Evolutionary conservation across 225 moss, liverwort and hornwort genomes (phyloP), one percentile per base, ranked within the genome.

Genomic region (Anthoceros angustus): DNA sequence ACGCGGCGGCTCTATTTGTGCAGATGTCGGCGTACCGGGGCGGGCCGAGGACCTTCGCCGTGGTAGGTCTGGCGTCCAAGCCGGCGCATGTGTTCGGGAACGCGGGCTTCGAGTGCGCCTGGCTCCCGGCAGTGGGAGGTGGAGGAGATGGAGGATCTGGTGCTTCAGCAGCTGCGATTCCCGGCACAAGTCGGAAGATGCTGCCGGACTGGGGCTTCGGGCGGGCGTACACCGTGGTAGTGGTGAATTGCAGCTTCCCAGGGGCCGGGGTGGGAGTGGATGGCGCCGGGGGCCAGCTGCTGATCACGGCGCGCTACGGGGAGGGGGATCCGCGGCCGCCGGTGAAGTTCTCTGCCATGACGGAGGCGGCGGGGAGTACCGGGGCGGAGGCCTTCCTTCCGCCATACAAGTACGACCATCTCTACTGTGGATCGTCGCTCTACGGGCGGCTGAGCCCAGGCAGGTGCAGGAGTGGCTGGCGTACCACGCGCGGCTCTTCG

Each of bases 391-490:
- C 46, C 26, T 74, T 71, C 24, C 42, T 62, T 2, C 64, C 64
- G 5, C 68, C 74, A 7, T 71, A 68, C 14, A 40, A 14, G 5
- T 69, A 66, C 66, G 72, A 74, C 18, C 66, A 74, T 55, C 43
- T 78, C n/a, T 74, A 78, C 66, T 78, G 80, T 45, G 76, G 80
- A 7, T 68, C 71, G 5, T 71, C 76, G 11, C 62, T 76, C 6
- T 70, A 60, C 61, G 80, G 76, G 6, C 9, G 18, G 0, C 15
- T 80, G 9, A 76, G 66, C 65, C 71, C 65, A 4, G 66, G 21
- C 42, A 71, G 12, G 50, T 67, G 9, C 42, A 65, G 9, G 78
- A 78, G 62, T 78, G 78, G 78, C 63, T 78, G 1, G 69, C 69
- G 0, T 78, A 78, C 63, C 72, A 74, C n/a, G 64, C 49, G 43